Evolutionary conservation across 805 yeast genomes (phyloP).

Genomic region (Cyberlindnera japonica): DNA sequence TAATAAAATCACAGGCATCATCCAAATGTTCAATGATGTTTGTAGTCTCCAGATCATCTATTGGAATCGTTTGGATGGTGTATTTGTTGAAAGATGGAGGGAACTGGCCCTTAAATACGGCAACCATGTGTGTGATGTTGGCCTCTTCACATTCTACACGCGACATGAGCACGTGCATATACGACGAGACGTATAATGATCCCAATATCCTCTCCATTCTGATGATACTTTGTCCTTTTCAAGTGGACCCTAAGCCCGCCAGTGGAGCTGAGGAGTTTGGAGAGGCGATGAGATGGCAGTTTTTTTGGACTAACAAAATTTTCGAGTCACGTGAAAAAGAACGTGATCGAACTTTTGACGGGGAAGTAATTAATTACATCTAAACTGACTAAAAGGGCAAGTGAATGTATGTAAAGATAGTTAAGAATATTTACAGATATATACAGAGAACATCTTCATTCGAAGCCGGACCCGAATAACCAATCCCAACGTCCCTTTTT

Average conservation of each 20-base stretch:
- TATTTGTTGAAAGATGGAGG: conserved; percentile 51
- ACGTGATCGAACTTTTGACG: too few relatives aligned
- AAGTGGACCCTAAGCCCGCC: too few relatives aligned
- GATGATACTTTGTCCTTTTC: background rate
- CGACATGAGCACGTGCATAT: conserved; percentile 56
- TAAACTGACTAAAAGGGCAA: too few relatives aligned
- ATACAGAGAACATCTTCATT: background rate
- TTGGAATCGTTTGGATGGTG: conserved; percentile 52
- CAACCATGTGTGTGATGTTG: conserved; percentile 68
- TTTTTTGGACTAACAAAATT: too few relatives aligned
- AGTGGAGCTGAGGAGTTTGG: too few relatives aligned
- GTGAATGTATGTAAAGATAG: background rate
- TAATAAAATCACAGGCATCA: conserved; percentile 64
- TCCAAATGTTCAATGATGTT: conserved; percentile 62
- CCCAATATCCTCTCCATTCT: conserved; percentile 62
- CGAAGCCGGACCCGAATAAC: conserved; percentile 36
- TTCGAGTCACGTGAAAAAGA: too few relatives aligned
- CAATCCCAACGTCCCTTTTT: conserved; percentile 95
- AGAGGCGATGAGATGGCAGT: conserved; percentile 2
- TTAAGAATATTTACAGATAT: background rate
- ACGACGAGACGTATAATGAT: conserved; percentile 70
- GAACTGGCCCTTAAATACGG: conserved; percentile 62
- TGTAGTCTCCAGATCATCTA: conserved; percentile 68
- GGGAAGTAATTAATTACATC: too few relatives aligned
- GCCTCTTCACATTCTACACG: conserved; percentile 47